Evolutionary conservation across 805 yeast species (phyloP).

Genomic region (Dipodascopsis tothii): DNA sequence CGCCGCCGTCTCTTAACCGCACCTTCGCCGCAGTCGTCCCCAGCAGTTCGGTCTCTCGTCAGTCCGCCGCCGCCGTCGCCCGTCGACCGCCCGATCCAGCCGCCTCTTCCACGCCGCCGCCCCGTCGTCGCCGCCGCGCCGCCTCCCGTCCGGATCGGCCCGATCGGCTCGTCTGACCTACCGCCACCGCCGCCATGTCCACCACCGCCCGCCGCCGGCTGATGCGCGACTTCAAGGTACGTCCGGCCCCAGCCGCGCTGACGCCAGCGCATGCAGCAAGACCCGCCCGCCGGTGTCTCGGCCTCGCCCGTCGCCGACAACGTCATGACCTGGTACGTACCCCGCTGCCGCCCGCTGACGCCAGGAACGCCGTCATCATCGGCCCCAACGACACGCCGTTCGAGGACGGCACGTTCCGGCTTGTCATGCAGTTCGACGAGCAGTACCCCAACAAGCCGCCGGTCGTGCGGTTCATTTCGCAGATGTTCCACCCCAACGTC

Average conservation of each 20-base stretch:
- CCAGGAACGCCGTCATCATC: slow-evolving; percentile 83
- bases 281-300: slow-evolving; percentile 95
- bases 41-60: too few relatives aligned
- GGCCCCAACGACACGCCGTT: slow-evolving; percentile 97
- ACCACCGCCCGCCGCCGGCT: slow-evolving; percentile 98
- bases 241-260: slow-evolving; percentile 26
- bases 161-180: too few relatives aligned
- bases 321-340: slow-evolving; percentile 76
- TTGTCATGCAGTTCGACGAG: slow-evolving; percentile 83
- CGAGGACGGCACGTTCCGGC: slow-evolving; percentile 93
- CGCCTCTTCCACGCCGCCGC: too few relatives aligned
- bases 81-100: too few relatives aligned
- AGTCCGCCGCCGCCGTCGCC: too few relatives aligned
- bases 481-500: slow-evolving; percentile 97
- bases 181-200: slow-evolving; percentile 63
- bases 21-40: too few relatives aligned
- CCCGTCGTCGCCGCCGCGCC: too few relatives aligned
- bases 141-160: too few relatives aligned
- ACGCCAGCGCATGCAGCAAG: slow-evolving; percentile 94
- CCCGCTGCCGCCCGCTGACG: slow-evolving; percentile 5
- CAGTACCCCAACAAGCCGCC: slow-evolving; percentile 98
- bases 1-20: too few relatives aligned
- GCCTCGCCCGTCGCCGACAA: slow-evolving; percentile 96
- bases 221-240: slow-evolving; percentile 92
- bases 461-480: slow-evolving; percentile 76